Evolutionary conservation across 108 stramenopile genomes (phyloP).

Genomic region (Skeletonema grethae): DNA sequence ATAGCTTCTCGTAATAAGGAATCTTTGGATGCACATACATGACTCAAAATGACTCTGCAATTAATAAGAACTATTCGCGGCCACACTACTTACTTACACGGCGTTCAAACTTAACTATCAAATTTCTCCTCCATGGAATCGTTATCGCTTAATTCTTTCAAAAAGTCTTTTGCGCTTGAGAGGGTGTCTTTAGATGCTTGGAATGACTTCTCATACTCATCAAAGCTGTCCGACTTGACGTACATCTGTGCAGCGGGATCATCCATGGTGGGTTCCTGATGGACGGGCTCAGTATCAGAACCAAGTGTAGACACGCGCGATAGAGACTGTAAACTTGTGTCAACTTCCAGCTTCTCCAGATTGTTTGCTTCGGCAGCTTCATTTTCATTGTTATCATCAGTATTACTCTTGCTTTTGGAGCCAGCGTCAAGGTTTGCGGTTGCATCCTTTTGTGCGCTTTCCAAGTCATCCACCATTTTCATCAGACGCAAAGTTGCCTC

Average conservation of each 20-base stretch:
- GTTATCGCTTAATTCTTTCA: neutral
- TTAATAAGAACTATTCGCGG: too few species aligned
- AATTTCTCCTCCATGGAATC: neutral
- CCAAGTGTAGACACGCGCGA: neutral
- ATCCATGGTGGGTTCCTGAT: neutral
- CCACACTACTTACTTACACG: too few species aligned
- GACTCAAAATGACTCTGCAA: too few species aligned
- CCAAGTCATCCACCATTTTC: slow-evolving; percentile 5
- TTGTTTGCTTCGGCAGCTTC: neutral
- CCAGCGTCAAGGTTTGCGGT: neutral
- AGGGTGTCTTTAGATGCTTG: neutral
- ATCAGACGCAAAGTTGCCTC: neutral
- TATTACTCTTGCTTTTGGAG: neutral
- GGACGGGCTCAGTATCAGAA: neutral
- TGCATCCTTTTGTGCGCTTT: neutral
- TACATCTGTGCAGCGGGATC: neutral
- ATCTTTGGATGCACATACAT: too few species aligned
- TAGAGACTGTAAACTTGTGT: neutral
- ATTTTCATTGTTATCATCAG: neutral
- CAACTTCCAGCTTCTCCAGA: neutral
- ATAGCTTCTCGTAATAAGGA: too few species aligned
- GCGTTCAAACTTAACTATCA: neutral
- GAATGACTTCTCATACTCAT: neutral
- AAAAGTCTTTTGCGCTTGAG: neutral
- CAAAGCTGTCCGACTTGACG: neutral